Evolutionary conservation across 2,329 filamentous ascomycete genomes (phyloP).

Genomic region (Microcyclosporella mali): DNA sequence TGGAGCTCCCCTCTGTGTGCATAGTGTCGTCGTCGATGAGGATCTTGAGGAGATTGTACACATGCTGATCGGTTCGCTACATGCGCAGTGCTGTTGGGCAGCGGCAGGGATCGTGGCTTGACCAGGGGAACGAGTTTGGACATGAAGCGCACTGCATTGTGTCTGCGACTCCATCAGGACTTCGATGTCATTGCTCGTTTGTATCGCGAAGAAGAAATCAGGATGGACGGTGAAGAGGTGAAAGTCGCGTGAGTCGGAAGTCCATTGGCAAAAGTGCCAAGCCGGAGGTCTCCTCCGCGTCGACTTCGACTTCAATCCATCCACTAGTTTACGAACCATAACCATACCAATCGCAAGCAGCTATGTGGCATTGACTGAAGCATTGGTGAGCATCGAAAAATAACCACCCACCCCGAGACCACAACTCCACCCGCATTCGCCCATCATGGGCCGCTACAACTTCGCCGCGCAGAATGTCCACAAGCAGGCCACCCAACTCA

Average conservation of each 20-base stretch:
- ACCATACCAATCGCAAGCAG: background rate
- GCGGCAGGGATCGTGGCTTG: conserved; percentile 45
- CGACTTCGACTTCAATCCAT: background rate
- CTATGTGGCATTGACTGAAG: background rate
- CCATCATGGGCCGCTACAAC: conserved; percentile 48
- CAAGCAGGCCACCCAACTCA: conserved; percentile 46
- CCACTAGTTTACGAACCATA: background rate
- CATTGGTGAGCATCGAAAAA: background rate
- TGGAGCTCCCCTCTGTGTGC: no score
- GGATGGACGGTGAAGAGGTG: background rate
- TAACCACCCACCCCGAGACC: background rate
- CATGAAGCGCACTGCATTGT: conserved; percentile 58
- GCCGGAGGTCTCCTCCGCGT: background rate
- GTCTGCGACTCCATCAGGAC: conserved; percentile 18
- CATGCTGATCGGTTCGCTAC: no score
- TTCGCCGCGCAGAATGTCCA: conserved; percentile 48
- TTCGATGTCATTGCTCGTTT: conserved; percentile 13
- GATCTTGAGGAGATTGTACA: no score
- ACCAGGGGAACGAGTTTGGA: conserved; percentile 53
- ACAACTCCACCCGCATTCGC: background rate
- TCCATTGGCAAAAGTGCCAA: background rate
- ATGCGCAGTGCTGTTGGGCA: no score
- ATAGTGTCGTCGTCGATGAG: no score
- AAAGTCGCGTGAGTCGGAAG: conserved; percentile 8
- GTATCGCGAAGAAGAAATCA: conserved; percentile 1